Conservation (phyloP, 352 stramenopile species). For the Phytophthora vignae region DNA sequence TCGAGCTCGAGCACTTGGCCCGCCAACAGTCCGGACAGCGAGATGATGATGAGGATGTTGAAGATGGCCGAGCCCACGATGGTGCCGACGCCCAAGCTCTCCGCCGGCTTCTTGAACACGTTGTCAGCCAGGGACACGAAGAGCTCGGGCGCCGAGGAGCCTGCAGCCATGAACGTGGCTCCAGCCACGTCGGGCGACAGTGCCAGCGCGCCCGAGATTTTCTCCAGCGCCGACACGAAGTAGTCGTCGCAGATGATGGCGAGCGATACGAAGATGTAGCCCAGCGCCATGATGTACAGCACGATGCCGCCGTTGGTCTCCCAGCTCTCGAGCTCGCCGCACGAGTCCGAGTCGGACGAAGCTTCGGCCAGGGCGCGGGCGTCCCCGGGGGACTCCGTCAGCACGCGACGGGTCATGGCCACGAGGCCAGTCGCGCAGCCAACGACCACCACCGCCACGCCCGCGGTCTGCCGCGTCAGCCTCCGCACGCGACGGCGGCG, state of each 20-base stretch:
- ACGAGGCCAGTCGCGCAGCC: constrained; percentile 29
- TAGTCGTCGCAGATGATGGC: constrained; percentile 92
- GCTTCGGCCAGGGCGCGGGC: constrained; percentile 28
- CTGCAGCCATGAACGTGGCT: constrained; percentile 87
- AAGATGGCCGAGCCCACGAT: constrained; percentile 92
- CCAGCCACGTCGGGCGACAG: constrained; percentile 83
- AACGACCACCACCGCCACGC: constrained; percentile 30
- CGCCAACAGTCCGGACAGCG: constrained; percentile 74
- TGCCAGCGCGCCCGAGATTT: constrained; percentile 65
- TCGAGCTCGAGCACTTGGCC: constrained; percentile 72
- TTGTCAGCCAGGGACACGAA: constrained; percentile 85
- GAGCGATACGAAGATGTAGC: constrained; percentile 87
- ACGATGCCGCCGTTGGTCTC: constrained; percentile 66
- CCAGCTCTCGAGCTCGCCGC: constrained; percentile 49
- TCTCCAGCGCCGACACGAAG: constrained; percentile 83
- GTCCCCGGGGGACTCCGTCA: not conserved
- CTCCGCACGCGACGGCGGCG: constrained; percentile 15
- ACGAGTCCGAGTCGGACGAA: constrained; percentile 40
- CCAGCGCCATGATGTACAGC: constrained; percentile 65
- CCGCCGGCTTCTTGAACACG: constrained; percentile 71
- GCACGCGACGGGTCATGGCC: constrained; percentile 21
- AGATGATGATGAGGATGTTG: constrained; percentile 89
- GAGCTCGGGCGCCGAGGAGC: constrained; percentile 84
- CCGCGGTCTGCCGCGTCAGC: constrained; percentile 31
- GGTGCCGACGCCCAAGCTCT: constrained; percentile 76